phyloP scores from a whole-genome alignment of 768 basidiomycete genomes.

The Lepiota venenata region DNA sequence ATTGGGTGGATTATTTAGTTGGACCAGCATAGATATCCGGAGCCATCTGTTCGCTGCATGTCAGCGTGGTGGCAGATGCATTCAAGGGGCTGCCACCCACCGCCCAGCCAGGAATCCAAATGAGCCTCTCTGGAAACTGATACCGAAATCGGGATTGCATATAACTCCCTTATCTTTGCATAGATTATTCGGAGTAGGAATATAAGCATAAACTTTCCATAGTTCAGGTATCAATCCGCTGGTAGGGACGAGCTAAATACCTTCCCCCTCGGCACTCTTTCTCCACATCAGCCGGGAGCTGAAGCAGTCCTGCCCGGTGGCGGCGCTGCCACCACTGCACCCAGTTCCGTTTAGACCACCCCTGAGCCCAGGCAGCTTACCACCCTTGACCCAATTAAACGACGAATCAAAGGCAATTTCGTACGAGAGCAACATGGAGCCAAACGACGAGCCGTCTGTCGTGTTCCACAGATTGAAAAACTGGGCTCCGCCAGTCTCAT shows the following conservation, averaged over 20 bases:
- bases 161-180: constrained; percentile 52
- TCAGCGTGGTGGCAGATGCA: not conserved
- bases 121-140: constrained; percentile 66
- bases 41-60: constrained; percentile 50
- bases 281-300: constrained; percentile 79
- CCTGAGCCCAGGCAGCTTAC: constrained; percentile 74
- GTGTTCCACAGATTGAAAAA: constrained; percentile 69
- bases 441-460: constrained; percentile 50
- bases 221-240: constrained; percentile 3
- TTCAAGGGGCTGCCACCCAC: constrained; percentile 38
- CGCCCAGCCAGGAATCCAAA: constrained; percentile 60
- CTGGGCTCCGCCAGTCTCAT: constrained; percentile 61
- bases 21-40: constrained; percentile 69
- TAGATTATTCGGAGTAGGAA: constrained; percentile 58
- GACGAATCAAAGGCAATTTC: constrained; percentile 66
- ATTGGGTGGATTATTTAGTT: constrained; percentile 65
- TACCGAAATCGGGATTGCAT: constrained; percentile 76
- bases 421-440: constrained; percentile 70
- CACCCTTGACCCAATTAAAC: constrained; percentile 73
- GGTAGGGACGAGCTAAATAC: constrained; percentile 29
- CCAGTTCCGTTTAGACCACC: constrained; percentile 61
- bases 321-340: constrained; percentile 61
- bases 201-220: constrained; percentile 72
- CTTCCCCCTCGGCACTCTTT: constrained; percentile 59
- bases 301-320: constrained; percentile 69